Conservation (phyloP, 177 flowering plant genomes). For the Vitis hybrid region DNA sequence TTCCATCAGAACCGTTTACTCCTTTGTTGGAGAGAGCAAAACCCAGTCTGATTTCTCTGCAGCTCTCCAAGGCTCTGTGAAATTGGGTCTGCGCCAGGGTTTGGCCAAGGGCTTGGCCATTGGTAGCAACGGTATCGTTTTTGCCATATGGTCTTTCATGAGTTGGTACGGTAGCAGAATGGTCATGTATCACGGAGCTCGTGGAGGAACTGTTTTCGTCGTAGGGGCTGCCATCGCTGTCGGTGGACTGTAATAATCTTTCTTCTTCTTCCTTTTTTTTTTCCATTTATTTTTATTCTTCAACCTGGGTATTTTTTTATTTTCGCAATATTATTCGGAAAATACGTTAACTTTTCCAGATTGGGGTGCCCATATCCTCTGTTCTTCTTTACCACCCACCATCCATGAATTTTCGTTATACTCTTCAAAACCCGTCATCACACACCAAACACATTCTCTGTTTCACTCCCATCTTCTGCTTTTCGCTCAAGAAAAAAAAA, state of each 20-base stretch:
- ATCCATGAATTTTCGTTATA: too few species aligned
- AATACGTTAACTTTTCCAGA: too few species aligned
- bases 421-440: too few species aligned
- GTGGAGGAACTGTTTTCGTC: constrained; percentile 78
- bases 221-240: constrained; percentile 63
- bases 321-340: too few species aligned
- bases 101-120: constrained; percentile 82
- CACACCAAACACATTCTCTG: too few species aligned
- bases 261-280: not conserved
- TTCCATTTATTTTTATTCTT: not conserved
- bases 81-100: constrained; percentile 66
- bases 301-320: too few species aligned
- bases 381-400: too few species aligned
- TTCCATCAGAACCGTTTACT: constrained; percentile 74
- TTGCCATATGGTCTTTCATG: constrained; percentile 78
- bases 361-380: too few species aligned
- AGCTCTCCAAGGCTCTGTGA: constrained; percentile 62
- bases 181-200: constrained; percentile 70
- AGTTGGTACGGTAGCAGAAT: constrained; percentile 74
- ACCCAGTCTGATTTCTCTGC: constrained; percentile 51
- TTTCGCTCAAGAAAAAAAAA: too few species aligned
- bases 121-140: constrained; percentile 75
- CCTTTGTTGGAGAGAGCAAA: constrained; percentile 73
- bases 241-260: constrained; percentile 69
- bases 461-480: too few species aligned